These are phyloP conservation scores for Leishmania arabica DNA, from an alignment of 208 protist genomes.

Conservation along the genomic window DNA sequence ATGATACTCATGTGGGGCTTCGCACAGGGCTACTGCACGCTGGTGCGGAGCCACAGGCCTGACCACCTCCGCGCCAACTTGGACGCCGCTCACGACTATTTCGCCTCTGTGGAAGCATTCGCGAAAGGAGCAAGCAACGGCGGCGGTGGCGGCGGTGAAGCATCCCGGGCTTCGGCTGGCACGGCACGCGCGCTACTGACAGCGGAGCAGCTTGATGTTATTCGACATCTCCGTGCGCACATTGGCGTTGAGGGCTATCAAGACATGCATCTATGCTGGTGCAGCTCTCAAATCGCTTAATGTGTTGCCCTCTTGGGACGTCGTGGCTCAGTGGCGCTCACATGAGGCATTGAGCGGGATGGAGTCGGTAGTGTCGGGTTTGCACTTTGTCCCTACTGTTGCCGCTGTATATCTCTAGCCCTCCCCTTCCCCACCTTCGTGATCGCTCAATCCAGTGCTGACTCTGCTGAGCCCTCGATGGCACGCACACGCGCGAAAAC, in stretches of 20 bases:
- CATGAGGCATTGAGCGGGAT: not conserved
- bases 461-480: not conserved
- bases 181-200: slow-evolving; percentile 36
- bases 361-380: not conserved
- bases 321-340: not conserved
- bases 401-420: not conserved
- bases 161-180: not conserved
- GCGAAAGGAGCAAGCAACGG: not conserved
- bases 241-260: slow-evolving; percentile 48
- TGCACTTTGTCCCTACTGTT: not conserved
- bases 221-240: slow-evolving; percentile 40
- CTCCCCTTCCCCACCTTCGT: not conserved
- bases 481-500: not conserved
- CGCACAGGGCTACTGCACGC: slow-evolving; percentile 61
- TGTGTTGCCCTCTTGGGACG: not conserved
- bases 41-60: slow-evolving; percentile 57
- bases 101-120: slow-evolving; percentile 23
- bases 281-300: slow-evolving; percentile 63
- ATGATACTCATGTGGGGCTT: slow-evolving; percentile 80
- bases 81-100: slow-evolving; percentile 41
- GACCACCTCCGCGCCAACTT: slow-evolving; percentile 55
- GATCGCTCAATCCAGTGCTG: not conserved
- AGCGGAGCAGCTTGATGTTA: slow-evolving; percentile 36
- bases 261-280: slow-evolving; percentile 67
- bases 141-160: not conserved